phyloP scores from a whole-genome alignment of 2,329 filamentous ascomycete genomes.

The Fusarium miscanthi region DNA sequence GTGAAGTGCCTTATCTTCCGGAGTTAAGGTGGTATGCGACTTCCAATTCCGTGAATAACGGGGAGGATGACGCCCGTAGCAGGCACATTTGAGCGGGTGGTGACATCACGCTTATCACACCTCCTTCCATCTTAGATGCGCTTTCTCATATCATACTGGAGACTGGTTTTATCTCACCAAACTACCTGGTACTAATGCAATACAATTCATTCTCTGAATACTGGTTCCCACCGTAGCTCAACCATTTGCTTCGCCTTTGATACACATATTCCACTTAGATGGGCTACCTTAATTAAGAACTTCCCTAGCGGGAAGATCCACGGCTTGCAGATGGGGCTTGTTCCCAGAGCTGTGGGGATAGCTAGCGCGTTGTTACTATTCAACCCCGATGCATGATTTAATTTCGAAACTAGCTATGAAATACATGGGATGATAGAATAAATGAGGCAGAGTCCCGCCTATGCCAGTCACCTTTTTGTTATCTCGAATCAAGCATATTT shows the following conservation, averaged over 20 bases:
- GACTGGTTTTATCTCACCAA: background rate
- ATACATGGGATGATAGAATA: background rate
- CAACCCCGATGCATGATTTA: slow-evolving; percentile 8
- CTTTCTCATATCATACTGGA: background rate
- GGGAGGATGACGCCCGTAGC: slow-evolving; percentile 14
- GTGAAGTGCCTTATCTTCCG: slow-evolving; percentile 13
- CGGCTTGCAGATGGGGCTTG: slow-evolving; percentile 1
- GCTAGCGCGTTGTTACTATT: background rate
- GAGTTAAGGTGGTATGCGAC: slow-evolving; percentile 28
- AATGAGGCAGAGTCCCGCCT: background rate
- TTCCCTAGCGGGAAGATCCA: slow-evolving; percentile 23
- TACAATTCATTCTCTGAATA: background rate
- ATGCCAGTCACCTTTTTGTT: too few species aligned
- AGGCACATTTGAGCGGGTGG: background rate
- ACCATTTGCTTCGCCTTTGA: background rate
- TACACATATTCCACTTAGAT: background rate
- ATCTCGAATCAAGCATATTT: background rate
- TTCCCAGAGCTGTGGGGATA: slow-evolving; percentile 6
- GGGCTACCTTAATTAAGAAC: slow-evolving; percentile 10
- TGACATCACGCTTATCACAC: slow-evolving; percentile 33
- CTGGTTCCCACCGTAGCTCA: background rate
- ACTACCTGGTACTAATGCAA: too few species aligned
- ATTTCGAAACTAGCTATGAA: background rate
- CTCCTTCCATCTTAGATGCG: background rate
- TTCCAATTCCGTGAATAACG: slow-evolving; percentile 6